A percentile compares a stretch with the other conserved stretches of the same genome.
phyloP scores from a whole-genome alignment of 768 basidiomycete genomes.

The Kwoniella newhampshirensis region DNA sequence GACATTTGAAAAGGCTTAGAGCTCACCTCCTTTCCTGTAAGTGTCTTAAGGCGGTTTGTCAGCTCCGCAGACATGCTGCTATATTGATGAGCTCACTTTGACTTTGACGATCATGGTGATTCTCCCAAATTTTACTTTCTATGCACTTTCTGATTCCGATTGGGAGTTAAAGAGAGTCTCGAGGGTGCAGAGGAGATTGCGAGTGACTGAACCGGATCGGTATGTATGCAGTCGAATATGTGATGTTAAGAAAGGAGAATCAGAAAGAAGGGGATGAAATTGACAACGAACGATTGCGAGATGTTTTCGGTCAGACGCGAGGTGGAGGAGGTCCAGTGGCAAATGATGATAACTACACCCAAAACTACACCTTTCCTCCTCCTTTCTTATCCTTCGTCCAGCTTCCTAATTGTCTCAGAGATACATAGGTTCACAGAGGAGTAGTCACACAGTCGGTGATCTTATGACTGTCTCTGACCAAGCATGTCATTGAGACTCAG shows the following conservation, averaged over 20 bases:
- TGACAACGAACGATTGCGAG: conserved; percentile 10
- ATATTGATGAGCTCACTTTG: conserved; percentile 40
- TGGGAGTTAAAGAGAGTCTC: too few species aligned
- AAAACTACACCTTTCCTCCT: neutral
- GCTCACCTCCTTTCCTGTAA: conserved; percentile 92
- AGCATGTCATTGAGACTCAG: neutral
- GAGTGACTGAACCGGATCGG: too few species aligned
- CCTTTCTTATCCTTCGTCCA: too few species aligned
- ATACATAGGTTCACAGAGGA: neutral
- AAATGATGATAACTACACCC: neutral
- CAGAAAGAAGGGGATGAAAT: neutral
- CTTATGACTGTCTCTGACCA: neutral
- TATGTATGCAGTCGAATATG: neutral
- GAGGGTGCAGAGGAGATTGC: neutral
- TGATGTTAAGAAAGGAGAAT: neutral
- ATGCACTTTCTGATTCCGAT: neutral
- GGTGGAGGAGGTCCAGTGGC: conserved; percentile 22
- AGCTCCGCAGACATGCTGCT: conserved; percentile 1
- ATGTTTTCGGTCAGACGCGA: too few species aligned
- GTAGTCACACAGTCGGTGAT: neutral
- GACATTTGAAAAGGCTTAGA: neutral
- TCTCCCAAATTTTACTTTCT: neutral
- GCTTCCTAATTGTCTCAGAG: too few species aligned
- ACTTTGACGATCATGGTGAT: conserved; percentile 49
- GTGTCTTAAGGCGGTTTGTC: conserved; percentile 62